Evolutionary conservation across 164 flowering plant species (phyloP), one percentile per base, ranked within the genome.

Genomic region (Berberis vulgaris): DNA sequence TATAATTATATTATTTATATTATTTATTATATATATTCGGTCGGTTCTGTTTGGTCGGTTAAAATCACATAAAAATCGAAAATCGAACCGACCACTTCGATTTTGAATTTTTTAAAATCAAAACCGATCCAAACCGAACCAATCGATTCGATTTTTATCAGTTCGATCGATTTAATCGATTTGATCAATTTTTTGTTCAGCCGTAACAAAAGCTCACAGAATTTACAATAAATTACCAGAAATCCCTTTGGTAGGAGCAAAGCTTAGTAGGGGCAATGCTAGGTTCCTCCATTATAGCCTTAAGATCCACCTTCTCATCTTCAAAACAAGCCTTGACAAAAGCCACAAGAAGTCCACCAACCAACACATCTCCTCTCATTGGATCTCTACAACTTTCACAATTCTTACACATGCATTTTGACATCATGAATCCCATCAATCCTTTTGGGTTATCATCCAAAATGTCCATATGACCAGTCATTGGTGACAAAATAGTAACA

Each of bases 381-480:
- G 61, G 69, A 1, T 71, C 77, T 67, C 61, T 77, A 2, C 61
- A 10, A 6, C 66, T 66, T n/a, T 57, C 69, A 6, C 83, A 79
- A 8, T 59, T 71, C 66, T 57, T 67, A 63, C 83, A 84, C 6
- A 58, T 0, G 26, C 61, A 59, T 12, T 49, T 47, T 1, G 75
- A 11, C 0, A 67, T 0, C 3, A 26, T 26, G 26, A 26, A 2
- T 4, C 41, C 75, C 72, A 26, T 5, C 2, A 7, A 4, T 6
- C 39, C 75, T 2, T 26, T 26, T 2, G 64, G 74, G 38, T 63
- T 10, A 43, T 80, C 83, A 45, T 80, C 70, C 39, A 80, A 61
- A 69, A 83, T 66, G 62, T 81, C 87, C 76, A 78, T 66, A 60
- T 83, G 87, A 45, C 87, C 87, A 83, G 0, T 78, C 72, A 39